phyloP scores from a whole-genome alignment of 257 asterid genomes.

The Asclepias syriaca region DNA sequence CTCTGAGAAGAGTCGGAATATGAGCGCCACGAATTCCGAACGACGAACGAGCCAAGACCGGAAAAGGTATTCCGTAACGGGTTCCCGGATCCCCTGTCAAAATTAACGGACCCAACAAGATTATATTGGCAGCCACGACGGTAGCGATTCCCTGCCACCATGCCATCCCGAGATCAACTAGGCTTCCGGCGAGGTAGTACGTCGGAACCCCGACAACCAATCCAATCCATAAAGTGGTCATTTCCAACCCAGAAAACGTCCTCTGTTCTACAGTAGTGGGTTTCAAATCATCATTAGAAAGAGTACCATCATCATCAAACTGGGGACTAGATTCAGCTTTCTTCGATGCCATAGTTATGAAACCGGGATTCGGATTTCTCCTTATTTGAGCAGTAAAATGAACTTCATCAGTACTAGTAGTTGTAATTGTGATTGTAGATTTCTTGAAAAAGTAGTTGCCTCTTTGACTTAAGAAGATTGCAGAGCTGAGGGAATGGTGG shows the following conservation, averaged over 20 bases:
- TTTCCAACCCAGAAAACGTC: conserved; percentile 61
- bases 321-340: conserved; percentile 13
- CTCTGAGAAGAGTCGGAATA: conserved; percentile 73
- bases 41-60: conserved; percentile 70
- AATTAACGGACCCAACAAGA: conserved; percentile 50
- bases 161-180: conserved; percentile 90
- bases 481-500: conserved; percentile 19
- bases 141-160: conserved; percentile 99
- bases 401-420: not conserved
- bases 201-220: conserved; percentile 88
- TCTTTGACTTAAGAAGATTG: conserved; percentile 23
- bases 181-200: conserved; percentile 88
- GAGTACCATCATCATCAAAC: conserved; percentile 45
- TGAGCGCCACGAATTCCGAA: conserved; percentile 85
- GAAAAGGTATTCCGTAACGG: conserved; percentile 77
- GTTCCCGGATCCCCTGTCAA: conserved; percentile 86
- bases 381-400: not conserved
- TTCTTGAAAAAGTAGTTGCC: conserved; percentile 4
- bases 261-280: conserved; percentile 51
- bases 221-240: conserved; percentile 81
- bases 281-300: conserved; percentile 68
- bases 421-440: not conserved
- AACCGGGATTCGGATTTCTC: conserved; percentile 8
- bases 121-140: conserved; percentile 72
- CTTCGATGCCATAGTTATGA: conserved; percentile 33